A percentile compares a stretch with the other conserved stretches of the same genome.
These are phyloP conservation scores for Casuarina cunninghamiana DNA, from an alignment of 306 rosid species.

Conservation along the genomic window DNA sequence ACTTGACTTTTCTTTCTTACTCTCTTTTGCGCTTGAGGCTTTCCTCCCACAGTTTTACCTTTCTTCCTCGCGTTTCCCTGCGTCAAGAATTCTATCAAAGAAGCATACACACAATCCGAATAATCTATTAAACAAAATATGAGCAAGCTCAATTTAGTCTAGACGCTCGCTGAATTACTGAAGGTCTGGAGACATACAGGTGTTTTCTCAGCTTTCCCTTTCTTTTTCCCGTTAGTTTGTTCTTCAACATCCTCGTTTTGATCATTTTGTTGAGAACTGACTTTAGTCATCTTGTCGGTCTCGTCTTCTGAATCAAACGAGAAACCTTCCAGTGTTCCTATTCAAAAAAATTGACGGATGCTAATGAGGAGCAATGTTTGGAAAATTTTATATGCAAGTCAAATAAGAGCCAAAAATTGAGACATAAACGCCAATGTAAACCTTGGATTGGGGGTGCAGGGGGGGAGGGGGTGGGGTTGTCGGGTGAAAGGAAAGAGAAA, in stretches of 20 bases:
- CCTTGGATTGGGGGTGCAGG: background rate
- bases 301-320: constrained; percentile 94
- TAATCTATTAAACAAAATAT: background rate
- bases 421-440: constrained; percentile 17
- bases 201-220: constrained; percentile 64
- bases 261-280: constrained; percentile 46
- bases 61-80: constrained; percentile 77
- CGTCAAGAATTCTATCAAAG: constrained; percentile 31
- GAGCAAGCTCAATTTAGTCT: constrained; percentile 5
- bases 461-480: too few relatives aligned
- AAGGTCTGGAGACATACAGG: constrained; percentile 48
- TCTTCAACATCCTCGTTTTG: constrained; percentile 56
- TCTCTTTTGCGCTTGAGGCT: constrained; percentile 65
- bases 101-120: constrained; percentile 7
- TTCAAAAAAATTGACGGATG: constrained; percentile 30
- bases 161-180: constrained; percentile 16
- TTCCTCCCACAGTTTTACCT: constrained; percentile 66
- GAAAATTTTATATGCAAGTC: background rate
- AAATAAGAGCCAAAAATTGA: constrained; percentile 15
- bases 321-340: constrained; percentile 96
- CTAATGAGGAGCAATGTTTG: constrained; percentile 15
- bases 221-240: constrained; percentile 46
- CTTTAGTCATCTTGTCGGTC: constrained; percentile 61
- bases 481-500: background rate
- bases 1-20: constrained; percentile 62